A percentile compares a stretch with the other conserved stretches of the same genome.
phyloP scores from a whole-genome alignment of 306 rosid genomes.

The Gastrolobium villosum region DNA sequence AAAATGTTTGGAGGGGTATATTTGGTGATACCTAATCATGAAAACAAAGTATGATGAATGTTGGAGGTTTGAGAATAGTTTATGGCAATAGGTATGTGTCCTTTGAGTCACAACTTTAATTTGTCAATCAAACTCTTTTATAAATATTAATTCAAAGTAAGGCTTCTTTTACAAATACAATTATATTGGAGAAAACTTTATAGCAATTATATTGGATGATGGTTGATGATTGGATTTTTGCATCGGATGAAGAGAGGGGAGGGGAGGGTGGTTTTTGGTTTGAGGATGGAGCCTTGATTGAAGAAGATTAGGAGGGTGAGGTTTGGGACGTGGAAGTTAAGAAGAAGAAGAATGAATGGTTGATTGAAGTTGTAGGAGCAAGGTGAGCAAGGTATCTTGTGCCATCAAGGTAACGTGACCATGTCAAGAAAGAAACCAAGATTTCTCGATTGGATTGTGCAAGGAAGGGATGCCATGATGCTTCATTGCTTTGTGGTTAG shows the following conservation, averaged over 20 bases:
- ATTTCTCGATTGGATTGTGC: constrained; percentile 32
- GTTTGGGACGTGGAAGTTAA: not conserved
- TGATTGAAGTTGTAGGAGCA: constrained; percentile 26
- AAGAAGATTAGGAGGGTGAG: not conserved
- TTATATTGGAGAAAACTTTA: too few relatives aligned
- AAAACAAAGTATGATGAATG: too few relatives aligned
- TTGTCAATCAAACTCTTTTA: too few relatives aligned
- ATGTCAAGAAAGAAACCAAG: constrained; percentile 43
- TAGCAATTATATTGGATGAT: not conserved
- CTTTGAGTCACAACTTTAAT: too few relatives aligned
- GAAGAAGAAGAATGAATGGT: constrained; percentile 35
- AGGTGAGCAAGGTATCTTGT: not conserved
- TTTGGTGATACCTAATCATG: too few relatives aligned
- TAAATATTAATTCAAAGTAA: not conserved
- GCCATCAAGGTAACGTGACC: constrained; percentile 27
- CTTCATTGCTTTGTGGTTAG: constrained; percentile 18
- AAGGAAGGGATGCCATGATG: constrained; percentile 52
- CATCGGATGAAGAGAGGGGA: not conserved
- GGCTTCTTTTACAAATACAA: too few relatives aligned
- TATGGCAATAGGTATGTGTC: too few relatives aligned
- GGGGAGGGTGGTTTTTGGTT: not conserved
- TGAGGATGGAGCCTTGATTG: not conserved
- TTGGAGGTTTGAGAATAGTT: too few relatives aligned
- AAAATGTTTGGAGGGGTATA: too few relatives aligned
- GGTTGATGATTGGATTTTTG: not conserved